These are phyloP conservation scores for Dactylellina cionopaga DNA, from an alignment of 2,329 filamentous ascomycete genomes.

Conservation along the genomic window DNA sequence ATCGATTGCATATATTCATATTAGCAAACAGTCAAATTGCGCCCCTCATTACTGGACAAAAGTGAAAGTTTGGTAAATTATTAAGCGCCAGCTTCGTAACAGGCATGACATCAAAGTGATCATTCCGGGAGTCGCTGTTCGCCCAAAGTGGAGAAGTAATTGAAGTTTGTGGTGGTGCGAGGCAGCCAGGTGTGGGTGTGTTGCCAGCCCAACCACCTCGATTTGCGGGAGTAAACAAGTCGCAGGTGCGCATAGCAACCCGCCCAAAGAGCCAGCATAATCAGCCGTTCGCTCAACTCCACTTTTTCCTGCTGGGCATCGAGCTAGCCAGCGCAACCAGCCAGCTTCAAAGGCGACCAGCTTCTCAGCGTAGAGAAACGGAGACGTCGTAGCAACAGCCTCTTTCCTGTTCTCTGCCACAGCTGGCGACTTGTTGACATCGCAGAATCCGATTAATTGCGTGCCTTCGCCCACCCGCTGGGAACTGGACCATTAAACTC, in stretches of 20 bases:
- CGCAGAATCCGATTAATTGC: constrained; percentile 44
- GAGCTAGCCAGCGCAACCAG: background rate
- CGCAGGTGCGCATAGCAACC: constrained; percentile 20
- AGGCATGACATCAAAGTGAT: background rate
- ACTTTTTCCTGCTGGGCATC: constrained; percentile 15
- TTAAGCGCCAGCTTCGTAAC: too few relatives aligned
- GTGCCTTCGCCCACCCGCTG: constrained; percentile 43
- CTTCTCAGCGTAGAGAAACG: background rate
- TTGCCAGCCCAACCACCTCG: constrained; percentile 47
- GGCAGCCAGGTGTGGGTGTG: too few relatives aligned
- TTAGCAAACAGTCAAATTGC: too few relatives aligned
- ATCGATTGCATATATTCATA: too few relatives aligned
- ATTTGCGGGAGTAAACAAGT: constrained; percentile 34
- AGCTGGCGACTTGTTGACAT: constrained; percentile 35
- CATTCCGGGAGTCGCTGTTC: background rate
- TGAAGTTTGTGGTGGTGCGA: too few relatives aligned
- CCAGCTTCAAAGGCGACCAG: too few relatives aligned
- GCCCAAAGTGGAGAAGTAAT: constrained; percentile 35
- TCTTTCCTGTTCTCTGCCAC: background rate
- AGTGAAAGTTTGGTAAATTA: too few relatives aligned
- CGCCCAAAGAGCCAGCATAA: constrained; percentile 12
- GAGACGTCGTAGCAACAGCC: constrained; percentile 47
- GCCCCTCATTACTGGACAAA: too few relatives aligned
- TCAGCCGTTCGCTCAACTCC: constrained; percentile 22
- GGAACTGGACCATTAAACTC: too few relatives aligned